Evolutionary conservation across 139 green algal genomes (phyloP), one percentile per base, ranked within the genome.

Genomic region (Micractinium conductrix): DNA sequence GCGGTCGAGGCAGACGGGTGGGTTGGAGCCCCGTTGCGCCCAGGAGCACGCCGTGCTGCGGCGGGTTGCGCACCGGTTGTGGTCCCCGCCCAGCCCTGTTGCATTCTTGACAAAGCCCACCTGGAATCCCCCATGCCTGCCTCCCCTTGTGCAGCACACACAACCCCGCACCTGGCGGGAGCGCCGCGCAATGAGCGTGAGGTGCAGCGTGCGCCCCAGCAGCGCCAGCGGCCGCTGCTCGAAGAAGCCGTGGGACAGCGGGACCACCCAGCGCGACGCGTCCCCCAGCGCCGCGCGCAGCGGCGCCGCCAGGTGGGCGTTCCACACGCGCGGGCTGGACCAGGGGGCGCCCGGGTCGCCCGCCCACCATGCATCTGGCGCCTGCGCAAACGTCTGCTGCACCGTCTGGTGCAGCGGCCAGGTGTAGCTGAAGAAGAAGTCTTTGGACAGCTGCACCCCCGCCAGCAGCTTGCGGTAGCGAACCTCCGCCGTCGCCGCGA

Each of bases 371-470:
- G 80, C 40, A 80, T 75, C 65, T 38, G 65, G 60, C 79, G 58
- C 40, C 84, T 87, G 74, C 45, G 35, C 74, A 75, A 88, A 80
- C 79, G 94, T 96, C 58, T 84, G 68, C 90, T 98, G 95, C 83
- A 97, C 86, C 19, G 93, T 97, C 62, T 81, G 55, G 30, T 88
- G 91, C 10, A 98, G 84, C 55, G 87, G 86, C 88, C 96, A 98
- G 62, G 92, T 96, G 89, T 97, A 97, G 45, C 81, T 93, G 89
- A 97, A 99, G 89, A 96, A 98, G 83, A 99, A 99, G 81, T 97
- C 92, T 65, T 93, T 95, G 55, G 93, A 97, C 3, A 98, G 90
- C 87, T 97, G 93, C 60, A 99, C 90, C 14, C 93, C 94, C 74
- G 90, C 91, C 40, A 99, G 89, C 53, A 91, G 53, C 86, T 95